Evolutionary conservation across 305 asterid species (phyloP), one percentile per base, ranked within the genome.

Genomic region (Fraxinus platypoda): DNA sequence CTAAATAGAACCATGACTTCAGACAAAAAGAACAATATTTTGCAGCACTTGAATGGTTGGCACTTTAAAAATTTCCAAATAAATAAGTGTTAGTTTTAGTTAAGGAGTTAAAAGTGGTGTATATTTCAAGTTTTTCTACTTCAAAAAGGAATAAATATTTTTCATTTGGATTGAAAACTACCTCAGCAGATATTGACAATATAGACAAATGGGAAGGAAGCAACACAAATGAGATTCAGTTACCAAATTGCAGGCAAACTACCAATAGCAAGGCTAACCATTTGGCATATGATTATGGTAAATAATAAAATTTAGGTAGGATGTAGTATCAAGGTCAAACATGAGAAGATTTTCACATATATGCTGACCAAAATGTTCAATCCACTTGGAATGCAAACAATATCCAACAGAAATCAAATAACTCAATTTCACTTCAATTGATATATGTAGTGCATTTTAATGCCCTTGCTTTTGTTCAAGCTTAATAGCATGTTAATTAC

Each of bases 1-100:
- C 81, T 84, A 54, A 88, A 49, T 74, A 87, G 79, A 84, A 82
- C 8, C 41, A 82, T 25, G 57, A 31, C 49, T 82, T 91, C 85
- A 87, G 80, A 70, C 72, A 75, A 85, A 71, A 31, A 81, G 52
- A 81, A 72, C 75, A 78, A 52, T 37, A 46, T 49, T 54, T 54
- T 52, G 41, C 46, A 74, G 77, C 71, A 68, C 30, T 70, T 70
- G 75, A 70, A 13, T 26, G 75, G 75, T 70, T 70, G 0, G n/a
- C 6, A 70, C 75, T 30, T 70, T 30, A 4, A 9, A 1, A 30
- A 9, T 1, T 28, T 30, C 23, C 7, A 25, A 64, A 64, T 62
- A 64, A 23, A 23, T 64, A 26, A 30, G 21, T 70, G 19, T 7
- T 13, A 30, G 17, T 70, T 30, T 70, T 12, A 70, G 23, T 11